Conservation (phyloP, 1,139 yeast species). For the Scheffersomyces lignicola region DNA sequence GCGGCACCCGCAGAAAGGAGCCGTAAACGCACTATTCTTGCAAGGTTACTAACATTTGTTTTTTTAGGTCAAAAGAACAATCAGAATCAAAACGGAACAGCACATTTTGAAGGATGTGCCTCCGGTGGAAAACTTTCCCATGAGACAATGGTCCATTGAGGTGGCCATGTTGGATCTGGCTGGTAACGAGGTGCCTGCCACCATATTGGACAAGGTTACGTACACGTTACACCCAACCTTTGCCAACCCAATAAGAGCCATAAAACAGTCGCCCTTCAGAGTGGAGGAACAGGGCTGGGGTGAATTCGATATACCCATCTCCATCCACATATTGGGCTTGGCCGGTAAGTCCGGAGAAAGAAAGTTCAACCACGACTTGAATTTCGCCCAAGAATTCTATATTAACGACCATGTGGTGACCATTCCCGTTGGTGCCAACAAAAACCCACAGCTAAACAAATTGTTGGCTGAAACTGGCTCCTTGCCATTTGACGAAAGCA, state of each 20-base stretch:
- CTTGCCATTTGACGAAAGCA: conserved; percentile 52
- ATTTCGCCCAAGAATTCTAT: conserved; percentile 77
- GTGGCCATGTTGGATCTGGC: conserved; percentile 72
- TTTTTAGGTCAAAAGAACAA: conserved; percentile 71
- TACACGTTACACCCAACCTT: conserved; percentile 95
- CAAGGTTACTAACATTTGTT: conserved; percentile 16
- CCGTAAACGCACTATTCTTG: conserved; percentile 3
- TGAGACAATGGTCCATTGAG: conserved; percentile 89
- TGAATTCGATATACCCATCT: conserved; percentile 86
- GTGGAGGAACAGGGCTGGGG: conserved; percentile 99
- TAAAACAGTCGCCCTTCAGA: conserved; percentile 84
- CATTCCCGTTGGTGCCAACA: conserved; percentile 62
- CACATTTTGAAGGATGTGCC: conserved; percentile 81
- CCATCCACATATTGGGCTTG: conserved; percentile 63
- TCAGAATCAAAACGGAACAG: conserved; percentile 87
- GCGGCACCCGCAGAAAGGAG: conserved; percentile 2
- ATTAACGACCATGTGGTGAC: conserved; percentile 73
- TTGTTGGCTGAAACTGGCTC: conserved; percentile 80
- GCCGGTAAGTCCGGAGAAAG: conserved; percentile 85
- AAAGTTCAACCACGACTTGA: conserved; percentile 83
- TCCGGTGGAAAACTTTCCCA: conserved; percentile 91
- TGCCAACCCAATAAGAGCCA: conserved; percentile 78
- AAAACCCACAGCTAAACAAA: conserved; percentile 66
- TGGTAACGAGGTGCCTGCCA: conserved; percentile 86
- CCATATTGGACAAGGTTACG: conserved; percentile 86